phyloP scores from a whole-genome alignment of 192 early-diverging fungal species.

The Coemansia sp. region DNA sequence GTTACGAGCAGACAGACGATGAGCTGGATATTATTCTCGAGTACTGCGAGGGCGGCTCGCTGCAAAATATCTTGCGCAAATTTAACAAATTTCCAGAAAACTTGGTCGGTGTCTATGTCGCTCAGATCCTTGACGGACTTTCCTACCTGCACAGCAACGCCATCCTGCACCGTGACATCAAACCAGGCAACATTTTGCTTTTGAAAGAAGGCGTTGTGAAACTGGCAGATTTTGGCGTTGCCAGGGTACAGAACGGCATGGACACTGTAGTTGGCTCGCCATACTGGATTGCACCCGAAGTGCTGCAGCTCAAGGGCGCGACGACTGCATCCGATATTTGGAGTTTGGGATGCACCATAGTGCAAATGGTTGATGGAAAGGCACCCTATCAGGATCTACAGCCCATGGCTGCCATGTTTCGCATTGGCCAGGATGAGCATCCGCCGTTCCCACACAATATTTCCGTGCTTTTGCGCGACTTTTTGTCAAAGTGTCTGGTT shows the following conservation, averaged over 20 bases:
- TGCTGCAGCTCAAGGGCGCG: conserved; percentile 64
- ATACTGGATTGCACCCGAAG: conserved; percentile 80
- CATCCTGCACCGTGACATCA: conserved; percentile 61
- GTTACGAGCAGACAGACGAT: conserved; percentile 70
- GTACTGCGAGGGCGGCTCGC: conserved; percentile 73
- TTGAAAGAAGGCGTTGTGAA: conserved; percentile 72
- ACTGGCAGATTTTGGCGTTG: conserved; percentile 78
- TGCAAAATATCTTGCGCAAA: conserved; percentile 68
- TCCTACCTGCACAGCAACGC: conserved; percentile 59
- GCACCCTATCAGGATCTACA: conserved; percentile 71
- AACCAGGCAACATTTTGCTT: conserved; percentile 67
- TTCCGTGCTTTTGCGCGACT: conserved; percentile 62
- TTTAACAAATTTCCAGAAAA: conserved; percentile 74
- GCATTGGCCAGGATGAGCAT: conserved; percentile 72
- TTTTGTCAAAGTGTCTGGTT: conserved; percentile 75
- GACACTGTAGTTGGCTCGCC: conserved; percentile 73
- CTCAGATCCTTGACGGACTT: conserved; percentile 59
- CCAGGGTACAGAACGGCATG: conserved; percentile 62
- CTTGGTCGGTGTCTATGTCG: conserved; percentile 69
- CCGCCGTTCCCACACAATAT: conserved; percentile 69
- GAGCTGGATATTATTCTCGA: conserved; percentile 85
- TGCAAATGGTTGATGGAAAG: conserved; percentile 69
- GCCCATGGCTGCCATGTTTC: conserved; percentile 69
- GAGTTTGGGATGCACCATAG: conserved; percentile 71
- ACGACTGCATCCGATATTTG: conserved; percentile 73